phyloP scores from a whole-genome alignment of 2,329 filamentous ascomycete species.

The Botryotinia convoluta region DNA sequence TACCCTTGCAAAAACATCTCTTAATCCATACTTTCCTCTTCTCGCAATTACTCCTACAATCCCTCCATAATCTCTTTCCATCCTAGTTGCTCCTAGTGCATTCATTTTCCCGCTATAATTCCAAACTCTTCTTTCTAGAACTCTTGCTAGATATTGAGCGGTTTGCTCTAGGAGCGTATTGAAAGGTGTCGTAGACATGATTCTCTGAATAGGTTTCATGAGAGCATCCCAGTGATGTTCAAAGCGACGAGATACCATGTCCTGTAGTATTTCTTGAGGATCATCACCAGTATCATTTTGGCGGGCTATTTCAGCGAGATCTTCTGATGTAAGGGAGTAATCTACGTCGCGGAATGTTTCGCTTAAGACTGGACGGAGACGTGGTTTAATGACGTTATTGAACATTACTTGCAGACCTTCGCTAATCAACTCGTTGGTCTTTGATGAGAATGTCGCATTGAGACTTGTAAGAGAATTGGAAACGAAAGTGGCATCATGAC shows the following conservation, averaged over 20 bases:
- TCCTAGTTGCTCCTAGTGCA: conserved; percentile 74
- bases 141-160: conserved; percentile 38
- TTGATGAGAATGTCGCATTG: conserved; percentile 68
- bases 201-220: conserved; percentile 77
- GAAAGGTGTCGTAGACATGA: conserved; percentile 77
- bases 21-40: conserved; percentile 70
- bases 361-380: conserved; percentile 77
- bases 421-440: conserved; percentile 75
- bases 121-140: conserved; percentile 86
- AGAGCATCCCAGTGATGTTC: conserved; percentile 82
- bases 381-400: conserved; percentile 79
- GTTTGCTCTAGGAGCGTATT: conserved; percentile 59
- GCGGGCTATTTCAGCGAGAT: conserved; percentile 54
- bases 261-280: conserved; percentile 49
- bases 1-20: conserved; percentile 74
- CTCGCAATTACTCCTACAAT: conserved; percentile 66
- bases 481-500: conserved; percentile 70
- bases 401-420: conserved; percentile 87
- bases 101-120: conserved; percentile 73
- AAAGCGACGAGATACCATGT: conserved; percentile 75
- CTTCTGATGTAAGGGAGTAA: conserved; percentile 68
- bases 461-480: conserved; percentile 65
- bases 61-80: conserved; percentile 80
- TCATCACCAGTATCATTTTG: conserved; percentile 49
- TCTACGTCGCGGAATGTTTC: conserved; percentile 92